phyloP scores from a whole-genome alignment of 1,139 yeast species.

The Pichia sp. region DNA sequence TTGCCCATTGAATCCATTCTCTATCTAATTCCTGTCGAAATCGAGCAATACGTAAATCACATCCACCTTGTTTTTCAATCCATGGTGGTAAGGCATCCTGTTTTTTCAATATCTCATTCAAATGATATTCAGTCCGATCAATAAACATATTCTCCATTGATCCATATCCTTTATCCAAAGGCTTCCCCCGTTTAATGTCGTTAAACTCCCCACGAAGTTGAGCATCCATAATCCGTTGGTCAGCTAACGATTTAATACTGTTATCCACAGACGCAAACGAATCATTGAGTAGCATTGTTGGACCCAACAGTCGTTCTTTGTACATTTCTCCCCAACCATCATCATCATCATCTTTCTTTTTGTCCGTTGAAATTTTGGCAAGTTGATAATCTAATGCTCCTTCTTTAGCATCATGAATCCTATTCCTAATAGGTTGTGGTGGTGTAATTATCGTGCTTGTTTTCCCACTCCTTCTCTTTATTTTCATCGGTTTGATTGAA shows the following conservation, averaged over 20 bases:
- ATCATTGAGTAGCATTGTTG: constrained; percentile 42
- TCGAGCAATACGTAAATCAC: constrained; percentile 40
- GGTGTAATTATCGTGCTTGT: constrained; percentile 29
- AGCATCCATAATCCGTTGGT: constrained; percentile 67
- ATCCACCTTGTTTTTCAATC: constrained; percentile 71
- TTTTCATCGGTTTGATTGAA: constrained; percentile 42
- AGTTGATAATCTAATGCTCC: constrained; percentile 58
- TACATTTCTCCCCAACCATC: constrained; percentile 59
- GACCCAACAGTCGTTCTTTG: constrained; percentile 57
- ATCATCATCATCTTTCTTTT: constrained; percentile 27
- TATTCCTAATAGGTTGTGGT: constrained; percentile 30
- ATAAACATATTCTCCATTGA: constrained; percentile 36
- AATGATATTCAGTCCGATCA: constrained; percentile 58
- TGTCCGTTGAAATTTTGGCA: constrained; percentile 32
- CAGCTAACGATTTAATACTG: constrained; percentile 61
- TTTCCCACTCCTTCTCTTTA: not conserved
- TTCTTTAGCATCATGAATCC: constrained; percentile 59
- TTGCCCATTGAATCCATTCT: constrained; percentile 39
- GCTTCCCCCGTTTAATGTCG: constrained; percentile 56
- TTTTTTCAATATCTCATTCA: constrained; percentile 63
- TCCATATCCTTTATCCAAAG: constrained; percentile 40
- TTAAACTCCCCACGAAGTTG: constrained; percentile 66
- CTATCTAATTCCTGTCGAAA: constrained; percentile 43
- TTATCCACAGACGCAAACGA: constrained; percentile 44
- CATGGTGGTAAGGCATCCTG: constrained; percentile 85